Percentiles rank a stretch among this genome's conserved stretches.
Evolutionary conservation across 306 rosid genomes (phyloP).

Genomic region (Senna tora): DNA sequence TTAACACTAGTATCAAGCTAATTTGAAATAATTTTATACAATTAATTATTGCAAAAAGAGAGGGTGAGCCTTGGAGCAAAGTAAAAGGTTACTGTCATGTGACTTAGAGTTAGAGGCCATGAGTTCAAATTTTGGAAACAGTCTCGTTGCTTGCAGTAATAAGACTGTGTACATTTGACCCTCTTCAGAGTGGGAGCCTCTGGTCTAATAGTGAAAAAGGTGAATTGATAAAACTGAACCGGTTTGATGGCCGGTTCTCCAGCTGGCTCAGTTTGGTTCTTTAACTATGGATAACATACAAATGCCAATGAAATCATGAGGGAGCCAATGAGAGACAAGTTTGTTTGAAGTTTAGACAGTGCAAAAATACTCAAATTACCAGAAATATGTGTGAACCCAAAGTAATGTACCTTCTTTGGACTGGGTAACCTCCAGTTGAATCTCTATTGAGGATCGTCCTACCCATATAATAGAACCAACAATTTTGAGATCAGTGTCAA

Average conservation of each 20-base stretch:
- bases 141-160: too few species aligned
- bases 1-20: neutral
- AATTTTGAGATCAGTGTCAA: slow-evolving; percentile 72
- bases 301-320: neutral
- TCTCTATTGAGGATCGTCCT: slow-evolving; percentile 87
- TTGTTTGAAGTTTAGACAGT: slow-evolving; percentile 7
- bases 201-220: neutral
- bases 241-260: neutral
- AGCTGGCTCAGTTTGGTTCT: neutral
- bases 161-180: too few species aligned
- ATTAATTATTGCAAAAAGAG: neutral
- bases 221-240: neutral
- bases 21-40: neutral
- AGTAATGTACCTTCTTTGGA: slow-evolving; percentile 59
- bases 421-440: slow-evolving; percentile 79
- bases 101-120: too few species aligned
- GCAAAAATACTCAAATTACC: slow-evolving; percentile 24
- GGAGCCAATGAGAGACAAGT: neutral
- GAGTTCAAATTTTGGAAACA: too few species aligned
- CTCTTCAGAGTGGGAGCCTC: too few species aligned
- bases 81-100: too few species aligned
- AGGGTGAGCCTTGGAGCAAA: too few species aligned
- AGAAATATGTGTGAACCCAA: slow-evolving; percentile 8
- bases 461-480: slow-evolving; percentile 95
- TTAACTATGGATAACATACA: neutral